Base-by-base conservation (phyloP, 139 green algal species). In the Micromonas pusilla region DNA sequence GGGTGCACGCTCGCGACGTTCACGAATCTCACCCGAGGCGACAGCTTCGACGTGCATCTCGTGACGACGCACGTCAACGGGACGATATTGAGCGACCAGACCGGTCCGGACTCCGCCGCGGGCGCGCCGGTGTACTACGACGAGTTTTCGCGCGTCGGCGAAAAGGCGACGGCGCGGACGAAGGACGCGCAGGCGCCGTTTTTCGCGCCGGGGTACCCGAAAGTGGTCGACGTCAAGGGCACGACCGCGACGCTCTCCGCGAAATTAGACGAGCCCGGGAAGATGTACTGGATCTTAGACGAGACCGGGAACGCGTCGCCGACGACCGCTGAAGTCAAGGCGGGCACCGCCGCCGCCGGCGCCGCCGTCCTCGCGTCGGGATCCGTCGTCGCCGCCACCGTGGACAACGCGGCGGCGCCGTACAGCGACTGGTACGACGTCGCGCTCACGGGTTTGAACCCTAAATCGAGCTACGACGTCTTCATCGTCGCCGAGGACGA, bases 401-500 rank as follows among this genome's bases (percentile, higher is more conserved):
- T 70, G n/a, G n/a, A n/a, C 26, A 70, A 32, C 63, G 9, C 26
- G 9, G 16, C 9, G 45, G 16, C 45, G 45, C 45, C 45, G 45
- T 23, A 57, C 16, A 23, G 16, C 45, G 45, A 9, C 45, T 16
- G 9, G 45, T 68, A 68, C 60, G 25, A 68, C 60, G 26, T 32
- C 19, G 25, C 60, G 60, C 5, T 68, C 5, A 36, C 60, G 13
- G 60, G 60, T 19, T 28, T 68, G 19, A 68, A 32, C 19, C 33
- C 66, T 9, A 30, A n/a, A 5, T 39, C 66, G 13, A 39, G 16
- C 26, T 73, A 73, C 66, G 28, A 73, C 32, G 25, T 52, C 66
- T 52, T 52, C 66, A 52, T 73, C 66, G 28, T 73, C 20, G 66
- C 66, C 25, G 26, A 73, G 28, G 66, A 73, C 66, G 33, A 52